Evolutionary conservation across 1,284 basidiomycete species (phyloP).

Genomic region (Cryptococcus maquisensis): DNA sequence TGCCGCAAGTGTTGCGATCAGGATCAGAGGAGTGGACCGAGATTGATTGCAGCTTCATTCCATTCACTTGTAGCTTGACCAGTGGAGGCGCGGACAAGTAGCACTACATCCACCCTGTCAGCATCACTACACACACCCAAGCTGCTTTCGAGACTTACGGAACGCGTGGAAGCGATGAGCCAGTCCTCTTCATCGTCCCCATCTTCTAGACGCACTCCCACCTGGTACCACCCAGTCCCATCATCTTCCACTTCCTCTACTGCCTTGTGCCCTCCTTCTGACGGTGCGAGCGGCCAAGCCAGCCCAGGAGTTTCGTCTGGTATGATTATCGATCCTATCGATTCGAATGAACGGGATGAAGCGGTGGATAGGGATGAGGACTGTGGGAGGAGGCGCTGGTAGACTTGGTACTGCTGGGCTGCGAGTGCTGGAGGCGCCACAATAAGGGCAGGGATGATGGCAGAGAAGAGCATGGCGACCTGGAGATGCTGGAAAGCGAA

Average conservation of each 20-base stretch:
- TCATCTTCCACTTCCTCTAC: conserved; percentile 3
- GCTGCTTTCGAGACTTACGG: conserved; percentile 52
- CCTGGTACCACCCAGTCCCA: conserved; percentile 58
- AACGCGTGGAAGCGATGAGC: conserved; percentile 66
- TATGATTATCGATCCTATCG: conserved; percentile 45
- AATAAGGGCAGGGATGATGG: neutral
- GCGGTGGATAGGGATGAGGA: neutral
- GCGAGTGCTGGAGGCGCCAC: conserved; percentile 26
- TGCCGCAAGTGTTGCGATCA: neutral
- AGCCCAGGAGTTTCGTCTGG: neutral
- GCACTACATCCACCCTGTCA: conserved; percentile 5
- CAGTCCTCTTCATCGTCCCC: conserved; percentile 43
- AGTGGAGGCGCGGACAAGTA: conserved; percentile 7
- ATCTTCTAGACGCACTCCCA: conserved; percentile 59
- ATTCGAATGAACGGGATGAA: conserved; percentile 9
- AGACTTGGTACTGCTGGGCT: conserved; percentile 1
- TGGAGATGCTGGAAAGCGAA: neutral
- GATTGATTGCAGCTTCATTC: neutral
- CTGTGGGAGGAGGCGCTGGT: conserved; percentile 4
- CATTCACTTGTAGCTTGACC: conserved; percentile 1
- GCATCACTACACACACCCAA: too few relatives aligned
- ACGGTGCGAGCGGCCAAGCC: neutral
- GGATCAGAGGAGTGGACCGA: neutral
- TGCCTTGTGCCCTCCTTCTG: neutral
- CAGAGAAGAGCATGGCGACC: neutral